Conservation (phyloP, 345 rosid genomes). For the Anastatica hierochuntica region DNA sequence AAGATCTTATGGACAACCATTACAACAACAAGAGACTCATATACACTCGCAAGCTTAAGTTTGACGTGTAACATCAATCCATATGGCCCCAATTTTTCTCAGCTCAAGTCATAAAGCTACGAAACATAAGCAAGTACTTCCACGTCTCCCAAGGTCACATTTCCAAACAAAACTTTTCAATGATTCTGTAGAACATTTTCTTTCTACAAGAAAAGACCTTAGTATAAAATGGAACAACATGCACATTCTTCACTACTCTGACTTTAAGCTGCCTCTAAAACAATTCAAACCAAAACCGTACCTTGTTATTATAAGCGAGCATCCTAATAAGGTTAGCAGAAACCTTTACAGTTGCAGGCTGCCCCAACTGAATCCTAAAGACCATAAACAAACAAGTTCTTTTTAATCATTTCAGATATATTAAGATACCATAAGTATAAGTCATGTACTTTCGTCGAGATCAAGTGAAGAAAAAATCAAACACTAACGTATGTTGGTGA, state of each 20-base stretch:
- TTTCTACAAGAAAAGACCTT: neutral
- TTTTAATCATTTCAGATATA: neutral
- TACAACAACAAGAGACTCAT: conserved; percentile 4
- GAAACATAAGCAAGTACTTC: neutral
- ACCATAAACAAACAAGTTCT: neutral
- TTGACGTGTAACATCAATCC: neutral
- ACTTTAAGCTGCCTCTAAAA: neutral
- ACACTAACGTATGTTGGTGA: conserved; percentile 95
- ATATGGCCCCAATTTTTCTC: neutral
- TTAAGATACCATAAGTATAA: too few relatives aligned
- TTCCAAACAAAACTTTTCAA: neutral
- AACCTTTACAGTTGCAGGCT: conserved; percentile 97
- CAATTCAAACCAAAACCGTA: conserved; percentile 17
- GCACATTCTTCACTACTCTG: neutral
- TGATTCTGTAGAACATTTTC: neutral
- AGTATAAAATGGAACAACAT: neutral
- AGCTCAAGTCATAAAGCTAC: neutral
- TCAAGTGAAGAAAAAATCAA: neutral
- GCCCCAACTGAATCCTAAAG: conserved; percentile 75
- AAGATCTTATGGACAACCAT: neutral
- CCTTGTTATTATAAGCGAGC: conserved; percentile 82
- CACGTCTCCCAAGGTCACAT: neutral
- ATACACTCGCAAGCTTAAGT: neutral
- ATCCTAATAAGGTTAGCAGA: conserved; percentile 90
- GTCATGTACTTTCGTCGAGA: neutral